Conservation (phyloP, 2,329 filamentous ascomycete species). For the Clarireedia homoeocarpa region DNA sequence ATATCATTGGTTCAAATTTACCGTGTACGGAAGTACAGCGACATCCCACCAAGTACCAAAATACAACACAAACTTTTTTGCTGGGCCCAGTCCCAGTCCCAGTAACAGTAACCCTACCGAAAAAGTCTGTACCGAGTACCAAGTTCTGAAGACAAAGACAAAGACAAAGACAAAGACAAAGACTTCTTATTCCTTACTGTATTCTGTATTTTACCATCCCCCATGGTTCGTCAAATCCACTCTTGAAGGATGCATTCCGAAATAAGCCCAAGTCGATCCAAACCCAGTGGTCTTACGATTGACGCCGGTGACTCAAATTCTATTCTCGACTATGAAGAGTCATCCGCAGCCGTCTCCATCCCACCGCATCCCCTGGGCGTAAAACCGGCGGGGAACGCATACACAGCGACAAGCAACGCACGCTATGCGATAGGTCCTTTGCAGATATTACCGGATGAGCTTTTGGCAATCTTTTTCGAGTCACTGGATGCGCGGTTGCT, state of each 20-base stretch:
- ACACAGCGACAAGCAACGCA: slow-evolving; percentile 57
- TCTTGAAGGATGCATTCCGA: background rate
- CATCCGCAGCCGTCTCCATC: slow-evolving; percentile 49
- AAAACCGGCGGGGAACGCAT: slow-evolving; percentile 80
- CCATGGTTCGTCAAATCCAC: no score
- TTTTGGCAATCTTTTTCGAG: slow-evolving; percentile 69
- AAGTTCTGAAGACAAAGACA: no score
- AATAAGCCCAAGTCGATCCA: background rate
- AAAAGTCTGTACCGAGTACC: no score
- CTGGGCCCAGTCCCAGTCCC: no score
- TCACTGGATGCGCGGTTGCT: slow-evolving; percentile 58
- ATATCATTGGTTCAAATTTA: no score
- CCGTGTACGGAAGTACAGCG: no score
- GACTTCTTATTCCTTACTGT: background rate
- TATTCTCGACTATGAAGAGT: slow-evolving; percentile 21
- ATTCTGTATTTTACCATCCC: background rate
- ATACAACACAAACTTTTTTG: no score
- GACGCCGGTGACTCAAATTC: background rate
- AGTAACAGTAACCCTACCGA: no score
- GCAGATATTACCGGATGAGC: slow-evolving; percentile 67
- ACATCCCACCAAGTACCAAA: no score
- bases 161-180: no score
- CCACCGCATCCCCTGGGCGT: slow-evolving; percentile 75
- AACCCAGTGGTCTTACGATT: background rate
- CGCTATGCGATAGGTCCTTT: slow-evolving; percentile 60